Evolutionary conservation across 176 grass and related monocot species (phyloP), one percentile per base, ranked within the genome.

Genomic region (Rhynchospora pubera): DNA sequence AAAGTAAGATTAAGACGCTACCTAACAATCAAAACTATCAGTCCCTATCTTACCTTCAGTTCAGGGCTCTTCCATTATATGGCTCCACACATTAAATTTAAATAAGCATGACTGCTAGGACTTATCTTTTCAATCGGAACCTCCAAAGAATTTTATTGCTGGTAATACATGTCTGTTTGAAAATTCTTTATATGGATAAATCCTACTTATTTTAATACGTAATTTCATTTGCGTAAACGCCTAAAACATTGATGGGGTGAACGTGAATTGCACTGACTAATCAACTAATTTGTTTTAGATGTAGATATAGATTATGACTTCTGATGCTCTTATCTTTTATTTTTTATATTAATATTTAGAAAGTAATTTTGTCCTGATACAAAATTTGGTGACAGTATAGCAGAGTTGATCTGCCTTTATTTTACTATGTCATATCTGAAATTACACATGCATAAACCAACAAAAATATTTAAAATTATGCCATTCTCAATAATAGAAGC

Each of bases 11-110:
- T 42, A 60, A 80, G 77, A 60, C 44, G 43, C 32, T 61, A 82
- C 79, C 61, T 82, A 65, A 82, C 79, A 66, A 82, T 82, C 61
- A 67, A 67, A 82, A 82, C 79, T 65, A 67, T 30, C 79, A 82
- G 28, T 65, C 79, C 21, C 62, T 28, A 50, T 82, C 19, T 66
- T 50, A 53, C 57, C 58, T 82, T 65, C 43, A 82, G 24, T 82
- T 48, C 79, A 82, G 19, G 62, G 59, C 7, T 82, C 45, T 82
- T 55, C 79, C 19, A 82, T 65, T 46, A 51, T 82, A 44, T 82
- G 34, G 43, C 39, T 82, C 79, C 79, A 82, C 7, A 65, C 22
- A 50, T 42, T 82, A 6, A 50, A 82, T 67, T 82, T 28, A 66
- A 79, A 80, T 26, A 74, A 80, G 21, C 24, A 5, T 46, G 32